A percentile compares a stretch with the other conserved stretches of the same genome.
phyloP scores from a whole-genome alignment of 2,329 filamentous ascomycete species.

The Periconia sp. region DNA sequence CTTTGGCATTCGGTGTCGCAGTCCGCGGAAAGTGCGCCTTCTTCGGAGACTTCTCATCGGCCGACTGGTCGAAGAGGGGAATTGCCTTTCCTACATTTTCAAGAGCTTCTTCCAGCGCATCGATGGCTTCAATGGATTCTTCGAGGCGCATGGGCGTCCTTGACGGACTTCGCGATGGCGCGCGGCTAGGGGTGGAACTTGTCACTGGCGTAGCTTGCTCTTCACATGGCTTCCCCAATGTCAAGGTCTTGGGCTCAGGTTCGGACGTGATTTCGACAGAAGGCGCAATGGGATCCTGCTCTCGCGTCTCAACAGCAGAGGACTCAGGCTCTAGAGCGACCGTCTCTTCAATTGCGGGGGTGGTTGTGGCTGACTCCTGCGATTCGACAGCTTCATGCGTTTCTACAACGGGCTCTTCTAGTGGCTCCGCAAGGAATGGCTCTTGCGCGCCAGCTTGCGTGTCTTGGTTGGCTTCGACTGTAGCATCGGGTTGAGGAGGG shows the following conservation, averaged over 20 bases:
- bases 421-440: background rate
- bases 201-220: slow-evolving; percentile 24
- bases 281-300: slow-evolving; percentile 14
- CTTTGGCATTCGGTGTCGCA: slow-evolving; percentile 8
- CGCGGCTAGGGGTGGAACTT: slow-evolving; percentile 27
- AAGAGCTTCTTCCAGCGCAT: slow-evolving; percentile 59
- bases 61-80: slow-evolving; percentile 39
- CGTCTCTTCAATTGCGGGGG: background rate
- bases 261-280: slow-evolving; percentile 28
- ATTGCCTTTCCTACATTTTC: slow-evolving; percentile 53
- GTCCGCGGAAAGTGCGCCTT: slow-evolving; percentile 20
- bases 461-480: slow-evolving; percentile 5
- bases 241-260: slow-evolving; percentile 36
- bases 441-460: slow-evolving; percentile 9
- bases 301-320: slow-evolving; percentile 4
- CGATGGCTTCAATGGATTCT: slow-evolving; percentile 58
- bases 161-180: slow-evolving; percentile 23
- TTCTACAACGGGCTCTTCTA: slow-evolving; percentile 10
- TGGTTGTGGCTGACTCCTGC: background rate
- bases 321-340: slow-evolving; percentile 4
- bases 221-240: slow-evolving; percentile 33
- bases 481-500: slow-evolving; percentile 12
- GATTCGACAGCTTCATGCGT: slow-evolving; percentile 8
- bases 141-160: slow-evolving; percentile 47
- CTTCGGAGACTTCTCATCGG: slow-evolving; percentile 36